Conservation (phyloP, 2,329 filamentous ascomycete genomes). For the Rhinocladiella mackenziei region DNA sequence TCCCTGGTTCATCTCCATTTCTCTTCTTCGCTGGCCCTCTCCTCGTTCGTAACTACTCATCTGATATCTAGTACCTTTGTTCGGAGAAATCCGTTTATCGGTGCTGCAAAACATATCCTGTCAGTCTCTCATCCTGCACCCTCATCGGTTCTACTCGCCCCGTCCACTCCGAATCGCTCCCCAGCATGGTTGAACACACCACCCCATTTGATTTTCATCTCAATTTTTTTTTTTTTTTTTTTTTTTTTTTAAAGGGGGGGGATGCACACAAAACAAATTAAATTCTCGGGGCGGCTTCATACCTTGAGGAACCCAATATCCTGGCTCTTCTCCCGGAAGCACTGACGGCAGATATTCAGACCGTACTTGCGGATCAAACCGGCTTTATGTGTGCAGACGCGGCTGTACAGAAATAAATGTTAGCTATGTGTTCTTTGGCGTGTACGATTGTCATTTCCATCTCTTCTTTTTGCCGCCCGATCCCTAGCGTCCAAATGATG, state of each 20-base stretch:
- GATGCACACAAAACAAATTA: not conserved
- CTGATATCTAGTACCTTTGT: not conserved
- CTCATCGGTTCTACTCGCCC: too few species aligned
- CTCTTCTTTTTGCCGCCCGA: too few species aligned
- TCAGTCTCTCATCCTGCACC: too few species aligned
- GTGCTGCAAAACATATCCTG: constrained; percentile 4
- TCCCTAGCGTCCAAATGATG: too few species aligned
- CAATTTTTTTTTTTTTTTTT: too few species aligned
- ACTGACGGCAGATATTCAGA: constrained; percentile 70
- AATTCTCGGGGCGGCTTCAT: constrained; percentile 21
- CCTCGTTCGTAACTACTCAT: too few species aligned
- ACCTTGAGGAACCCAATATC: constrained; percentile 70
- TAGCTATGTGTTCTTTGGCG: constrained; percentile 17
- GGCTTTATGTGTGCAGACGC: constrained; percentile 88
- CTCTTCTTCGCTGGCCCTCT: too few species aligned
- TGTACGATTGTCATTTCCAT: not conserved
- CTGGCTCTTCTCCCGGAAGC: constrained; percentile 65
- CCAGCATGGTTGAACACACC: too few species aligned
- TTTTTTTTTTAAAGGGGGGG: too few species aligned
- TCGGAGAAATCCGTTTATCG: constrained; percentile 8
- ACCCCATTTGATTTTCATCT: too few species aligned
- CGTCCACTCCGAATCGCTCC: too few species aligned
- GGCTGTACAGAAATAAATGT: constrained; percentile 48
- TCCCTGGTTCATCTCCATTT: too few species aligned
- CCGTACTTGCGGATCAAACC: constrained; percentile 99